phyloP scores from a whole-genome alignment of 2,329 filamentous ascomycete species.

The Fusarium sublunatum region DNA sequence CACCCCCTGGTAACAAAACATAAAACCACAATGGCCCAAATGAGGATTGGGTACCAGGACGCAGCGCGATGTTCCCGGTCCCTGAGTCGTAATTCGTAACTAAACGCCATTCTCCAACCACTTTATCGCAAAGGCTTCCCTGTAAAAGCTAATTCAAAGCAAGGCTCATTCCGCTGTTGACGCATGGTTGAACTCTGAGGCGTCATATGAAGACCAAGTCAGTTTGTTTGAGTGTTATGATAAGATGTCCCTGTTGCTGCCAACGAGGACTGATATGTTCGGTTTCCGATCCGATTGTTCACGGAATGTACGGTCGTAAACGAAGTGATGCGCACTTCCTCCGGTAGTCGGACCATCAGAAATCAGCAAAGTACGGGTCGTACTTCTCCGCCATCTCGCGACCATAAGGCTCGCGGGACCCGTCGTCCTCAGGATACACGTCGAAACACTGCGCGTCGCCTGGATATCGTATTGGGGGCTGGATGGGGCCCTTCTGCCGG shows the following conservation, averaged over 20 bases:
- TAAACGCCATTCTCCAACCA: slow-evolving; percentile 29
- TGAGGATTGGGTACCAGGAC: slow-evolving; percentile 2
- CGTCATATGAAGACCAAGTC: background rate
- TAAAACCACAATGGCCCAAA: slow-evolving; percentile 10
- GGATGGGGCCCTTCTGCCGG: slow-evolving; percentile 74
- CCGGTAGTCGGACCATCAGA: slow-evolving; percentile 49
- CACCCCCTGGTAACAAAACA: slow-evolving; percentile 6
- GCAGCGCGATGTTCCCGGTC: slow-evolving; percentile 2
- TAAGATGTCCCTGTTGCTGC: background rate
- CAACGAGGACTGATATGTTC: slow-evolving; percentile 8
- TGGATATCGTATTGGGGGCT: slow-evolving; percentile 77
- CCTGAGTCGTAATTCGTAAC: slow-evolving; percentile 18
- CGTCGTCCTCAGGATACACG: slow-evolving; percentile 81
- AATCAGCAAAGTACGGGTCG: slow-evolving; percentile 77
- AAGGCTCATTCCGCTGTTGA: slow-evolving; percentile 25
- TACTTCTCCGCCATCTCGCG: slow-evolving; percentile 75
- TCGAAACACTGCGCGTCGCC: slow-evolving; percentile 87
- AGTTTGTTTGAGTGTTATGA: background rate
- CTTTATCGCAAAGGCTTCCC: slow-evolving; percentile 11
- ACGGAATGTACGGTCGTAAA: background rate
- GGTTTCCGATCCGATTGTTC: background rate
- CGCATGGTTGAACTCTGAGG: slow-evolving; percentile 9
- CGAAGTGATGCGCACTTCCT: background rate
- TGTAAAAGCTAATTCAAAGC: slow-evolving; percentile 15
- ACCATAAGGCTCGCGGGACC: slow-evolving; percentile 72